Percentiles rank a stretch among this genome's conserved stretches.
These are phyloP conservation scores for Collybiopsis confluens DNA, from an alignment of 768 basidiomycete genomes.

Conservation along the genomic window DNA sequence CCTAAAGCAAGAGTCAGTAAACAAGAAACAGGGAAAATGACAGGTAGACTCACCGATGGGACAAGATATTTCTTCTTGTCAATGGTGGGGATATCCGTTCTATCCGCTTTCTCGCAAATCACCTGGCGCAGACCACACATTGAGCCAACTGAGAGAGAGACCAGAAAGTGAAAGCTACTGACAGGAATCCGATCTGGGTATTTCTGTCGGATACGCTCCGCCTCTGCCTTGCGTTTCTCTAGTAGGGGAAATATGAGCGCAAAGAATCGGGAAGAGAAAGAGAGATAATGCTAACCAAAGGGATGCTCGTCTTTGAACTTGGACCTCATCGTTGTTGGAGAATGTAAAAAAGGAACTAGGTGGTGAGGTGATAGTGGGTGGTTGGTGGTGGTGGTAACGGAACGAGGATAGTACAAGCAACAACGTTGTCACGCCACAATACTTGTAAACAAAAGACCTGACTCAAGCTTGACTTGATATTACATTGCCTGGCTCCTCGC, in stretches of 20 bases:
- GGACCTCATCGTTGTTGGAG: conserved; percentile 62
- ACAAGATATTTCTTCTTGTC: conserved; percentile 99
- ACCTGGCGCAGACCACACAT: conserved; percentile 50
- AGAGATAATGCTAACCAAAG: conserved; percentile 64
- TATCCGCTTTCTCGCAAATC: conserved; percentile 99
- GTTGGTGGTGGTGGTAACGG: neutral
- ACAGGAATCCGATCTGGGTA: conserved; percentile 98
- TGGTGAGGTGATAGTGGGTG: neutral
- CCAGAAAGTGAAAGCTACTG: conserved; percentile 27
- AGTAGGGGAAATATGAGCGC: conserved; percentile 25
- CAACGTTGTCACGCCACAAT: neutral
- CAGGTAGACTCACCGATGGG: conserved; percentile 67
- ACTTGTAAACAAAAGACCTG: conserved; percentile 4
- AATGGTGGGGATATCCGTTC: conserved; percentile 97
- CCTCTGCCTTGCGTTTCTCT: conserved; percentile 99
- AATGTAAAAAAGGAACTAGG: neutral
- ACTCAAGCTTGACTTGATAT: neutral
- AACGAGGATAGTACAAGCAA: conserved; percentile 1
- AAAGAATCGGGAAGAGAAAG: conserved; percentile 22
- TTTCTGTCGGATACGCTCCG: conserved; percentile 97
- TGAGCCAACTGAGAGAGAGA: neutral
- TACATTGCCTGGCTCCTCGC: neutral
- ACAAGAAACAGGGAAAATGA: neutral
- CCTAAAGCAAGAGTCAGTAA: conserved; percentile 40
- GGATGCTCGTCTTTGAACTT: conserved; percentile 99